A percentile compares a stretch with the other conserved stretches of the same genome.
These are phyloP conservation scores for Wickerhamiella parazyma DNA, from an alignment of 805 yeast species.

Conservation along the genomic window DNA sequence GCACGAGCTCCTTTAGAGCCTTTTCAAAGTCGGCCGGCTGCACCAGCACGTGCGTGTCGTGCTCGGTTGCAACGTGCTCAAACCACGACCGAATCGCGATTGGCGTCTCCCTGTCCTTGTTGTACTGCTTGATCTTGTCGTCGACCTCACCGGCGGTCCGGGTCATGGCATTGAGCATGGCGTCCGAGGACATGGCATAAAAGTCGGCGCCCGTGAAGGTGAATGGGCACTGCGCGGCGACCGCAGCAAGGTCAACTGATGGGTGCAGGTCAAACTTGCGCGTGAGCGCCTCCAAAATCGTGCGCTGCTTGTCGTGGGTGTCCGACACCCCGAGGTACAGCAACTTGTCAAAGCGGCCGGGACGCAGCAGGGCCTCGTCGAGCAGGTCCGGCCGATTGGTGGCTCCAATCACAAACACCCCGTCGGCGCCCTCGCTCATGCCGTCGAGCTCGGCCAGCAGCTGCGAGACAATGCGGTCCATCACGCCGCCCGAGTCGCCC, in stretches of 20 bases:
- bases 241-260: conserved; percentile 40
- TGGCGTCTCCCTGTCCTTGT: conserved; percentile 29
- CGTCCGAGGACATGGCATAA: conserved; percentile 89
- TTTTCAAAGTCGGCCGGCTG: conserved; percentile 60
- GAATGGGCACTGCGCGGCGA: conserved; percentile 67
- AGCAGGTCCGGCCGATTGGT: conserved; percentile 91
- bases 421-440: conserved; percentile 71
- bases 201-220: conserved; percentile 98
- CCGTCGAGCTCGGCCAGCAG: conserved; percentile 91
- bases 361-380: conserved; percentile 86
- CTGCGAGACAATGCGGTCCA: conserved; percentile 97
- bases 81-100: conserved; percentile 81
- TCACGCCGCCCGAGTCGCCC: conserved; percentile 97
- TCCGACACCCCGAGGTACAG: conserved; percentile 86
- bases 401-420: conserved; percentile 98
- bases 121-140: conserved; percentile 40
- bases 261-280: conserved; percentile 50
- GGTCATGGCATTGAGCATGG: conserved; percentile 94
- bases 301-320: conserved; percentile 75
- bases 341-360: conserved; percentile 93
- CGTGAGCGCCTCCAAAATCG: conserved; percentile 76
- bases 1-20: conserved; percentile 57
- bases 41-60: conserved; percentile 59
- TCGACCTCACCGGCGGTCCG: conserved; percentile 72
- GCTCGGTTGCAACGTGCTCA: conserved; percentile 56